Percentiles rank a stretch among this genome's conserved stretches.
Evolutionary conservation across 225 moss, liverwort and hornwort species (phyloP).

Genomic region (Straminergon stramineum): DNA sequence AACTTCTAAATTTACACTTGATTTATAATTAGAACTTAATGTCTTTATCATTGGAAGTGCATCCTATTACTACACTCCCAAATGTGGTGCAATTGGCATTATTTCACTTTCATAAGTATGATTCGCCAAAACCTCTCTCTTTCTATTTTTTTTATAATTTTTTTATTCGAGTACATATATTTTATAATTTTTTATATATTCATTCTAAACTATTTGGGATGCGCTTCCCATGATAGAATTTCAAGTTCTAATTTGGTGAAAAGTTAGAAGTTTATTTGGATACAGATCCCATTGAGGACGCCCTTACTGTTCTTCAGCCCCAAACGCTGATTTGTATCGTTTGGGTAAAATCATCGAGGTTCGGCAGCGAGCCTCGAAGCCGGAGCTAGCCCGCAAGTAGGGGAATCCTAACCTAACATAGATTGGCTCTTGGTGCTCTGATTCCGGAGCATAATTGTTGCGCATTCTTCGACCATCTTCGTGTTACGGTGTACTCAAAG

Average conservation of each 20-base stretch:
- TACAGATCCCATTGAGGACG: no score
- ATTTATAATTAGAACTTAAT: neutral
- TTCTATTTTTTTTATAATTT: no score
- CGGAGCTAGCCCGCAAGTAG: neutral
- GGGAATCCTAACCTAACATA: neutral
- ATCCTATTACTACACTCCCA: accelerated
- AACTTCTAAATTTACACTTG: neutral
- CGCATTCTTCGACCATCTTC: neutral
- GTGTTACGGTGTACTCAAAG: neutral
- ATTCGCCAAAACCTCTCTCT: no score
- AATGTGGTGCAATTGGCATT: neutral
- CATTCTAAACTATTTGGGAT: no score
- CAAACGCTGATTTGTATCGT: neutral
- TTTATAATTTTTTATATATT: no score
- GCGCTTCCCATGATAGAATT: neutral
- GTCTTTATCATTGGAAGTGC: neutral
- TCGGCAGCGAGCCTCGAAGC: neutral
- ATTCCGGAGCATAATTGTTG: neutral
- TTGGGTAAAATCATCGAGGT: neutral
- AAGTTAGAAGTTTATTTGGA: no score
- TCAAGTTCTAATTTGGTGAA: no score
- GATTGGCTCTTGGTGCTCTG: neutral
- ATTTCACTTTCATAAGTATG: neutral
- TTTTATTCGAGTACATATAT: no score
- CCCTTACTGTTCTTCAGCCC: neutral